A percentile compares a stretch with the other conserved stretches of the same genome.
Conservation (phyloP, 768 basidiomycete genomes). For the Leccinum uliginosum region DNA sequence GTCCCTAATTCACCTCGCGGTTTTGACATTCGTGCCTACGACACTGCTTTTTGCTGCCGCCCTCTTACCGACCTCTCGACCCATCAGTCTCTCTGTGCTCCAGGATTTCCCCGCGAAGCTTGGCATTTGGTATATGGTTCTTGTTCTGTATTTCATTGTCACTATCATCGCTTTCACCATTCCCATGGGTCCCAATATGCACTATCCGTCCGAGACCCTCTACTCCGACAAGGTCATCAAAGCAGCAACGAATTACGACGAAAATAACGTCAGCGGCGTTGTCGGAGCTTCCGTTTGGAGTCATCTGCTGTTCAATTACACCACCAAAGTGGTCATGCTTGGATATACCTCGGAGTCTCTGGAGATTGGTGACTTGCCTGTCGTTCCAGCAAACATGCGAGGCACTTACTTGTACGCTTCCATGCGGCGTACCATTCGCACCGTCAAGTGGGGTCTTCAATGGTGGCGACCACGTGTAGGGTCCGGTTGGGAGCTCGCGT, state of each 20-base stretch:
- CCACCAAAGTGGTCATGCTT: conserved; percentile 82
- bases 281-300: conserved; percentile 43
- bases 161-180: conserved; percentile 44
- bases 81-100: conserved; percentile 30
- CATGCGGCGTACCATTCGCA: conserved; percentile 58
- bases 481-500: conserved; percentile 61
- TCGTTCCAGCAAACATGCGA: conserved; percentile 73
- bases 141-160: conserved; percentile 47
- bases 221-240: conserved; percentile 70
- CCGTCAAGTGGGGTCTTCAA: conserved; percentile 46
- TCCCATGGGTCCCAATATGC: conserved; percentile 69
- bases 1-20: conserved; percentile 57
- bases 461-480: conserved; percentile 59
- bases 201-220: conserved; percentile 68
- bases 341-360: conserved; percentile 70
- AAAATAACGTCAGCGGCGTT: conserved; percentile 69
- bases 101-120: conserved; percentile 18
- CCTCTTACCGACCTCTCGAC: conserved; percentile 50
- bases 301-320: conserved; percentile 77
- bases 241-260: conserved; percentile 54
- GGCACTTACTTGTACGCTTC: conserved; percentile 54
- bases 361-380: conserved; percentile 85
- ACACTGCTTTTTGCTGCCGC: conserved; percentile 42
- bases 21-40: conserved; percentile 47
- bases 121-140: conserved; percentile 49